Evolutionary conservation across 352 stramenopile species (phyloP), one percentile per base, ranked within the genome.

Genomic region (Pythium myriotylum): DNA sequence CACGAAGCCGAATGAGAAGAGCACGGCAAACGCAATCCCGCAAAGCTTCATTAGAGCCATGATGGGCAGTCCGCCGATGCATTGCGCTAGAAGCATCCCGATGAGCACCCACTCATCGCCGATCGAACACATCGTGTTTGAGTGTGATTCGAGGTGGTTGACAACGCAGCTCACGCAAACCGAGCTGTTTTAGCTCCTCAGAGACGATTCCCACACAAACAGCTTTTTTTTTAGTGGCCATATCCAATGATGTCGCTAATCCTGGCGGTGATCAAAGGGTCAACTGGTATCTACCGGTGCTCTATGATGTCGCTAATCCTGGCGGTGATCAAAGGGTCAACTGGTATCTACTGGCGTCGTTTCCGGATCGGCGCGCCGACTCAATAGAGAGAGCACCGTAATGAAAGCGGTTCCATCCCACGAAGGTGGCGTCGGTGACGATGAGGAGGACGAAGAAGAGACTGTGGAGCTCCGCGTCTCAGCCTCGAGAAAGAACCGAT

Each of bases 1-100:
- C n/a, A 77, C 27, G 5, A 73, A 60, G 45, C 71, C 74, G 29
- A 80, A 72, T 24, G 48, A 37, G 52, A 68, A 80, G 14, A 83
- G 32, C 48, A 75, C 48, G 20, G 62, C 65, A 41, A 70, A 83
- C 0, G 63, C 37, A n/a, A 74, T 59, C 29, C 74, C 72, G 27
- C 71, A 79, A 14, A 80, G 45, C 63, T 75, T 72, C 74, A 78
- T 83, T 29, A 83, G 63, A 60, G 74, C 74, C 65, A 83, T 77
- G 17, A 83, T 61, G 9, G 74, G 74, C 20, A 83, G 60, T 0
- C 74, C 74, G 23, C 65, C 65, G 19, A 78, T 54, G 33, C 74
- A 66, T 50, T 83, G 70, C 16, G 78, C 45, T 27, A 70, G 39
- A 24, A 83, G 67, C 72, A 83, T 70, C 26, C 39, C 57, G 39